Evolutionary conservation across 257 asterid species (phyloP), one percentile per base, ranked within the genome.

Genomic region (Solanum medicagineum): DNA sequence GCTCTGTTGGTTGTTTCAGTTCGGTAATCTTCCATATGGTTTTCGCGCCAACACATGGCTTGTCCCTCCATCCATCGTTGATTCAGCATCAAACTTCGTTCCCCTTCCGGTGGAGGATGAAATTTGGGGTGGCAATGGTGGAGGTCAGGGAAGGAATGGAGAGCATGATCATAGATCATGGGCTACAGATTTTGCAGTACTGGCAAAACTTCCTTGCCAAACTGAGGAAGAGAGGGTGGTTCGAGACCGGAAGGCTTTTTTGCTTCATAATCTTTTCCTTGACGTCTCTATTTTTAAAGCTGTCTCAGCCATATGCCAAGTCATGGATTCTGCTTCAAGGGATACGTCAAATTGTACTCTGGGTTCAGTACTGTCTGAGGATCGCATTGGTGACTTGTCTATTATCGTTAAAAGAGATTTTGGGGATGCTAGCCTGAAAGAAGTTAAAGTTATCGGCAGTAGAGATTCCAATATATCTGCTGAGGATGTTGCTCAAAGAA

Each of bases 41-140:
- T 95, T 94, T 91, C 99, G 98, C 20, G 94, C 99, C 86, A 97
- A 97, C 80, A 93, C 99, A 32, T 97, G 99, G 99, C 96, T 97
- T 81, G 94, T 89, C 80, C 98, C 98, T 88, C 93, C 98, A 17
- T 90, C 98, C 47, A 80, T 93, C 24, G 79, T 86, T 13, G 97
- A 94, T 86, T 87, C 94, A 83, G 84, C 92, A 54, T 85, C 90
- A 68, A 89, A 89, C 19, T 90, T 92, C 84, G 86, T 86, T 66
- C 93, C 97, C 54, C 93, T 97, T 75, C 97, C 98, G 6, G 57
- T 90, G 22, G 99, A 97, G 90, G 98, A 97, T 89, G 98, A 92
- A 87, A 91, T 85, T 36, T 97, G 98, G 98, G 98, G 98, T 75
- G 99, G 99, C 80, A 89, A 89, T 85, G 98, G 99, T 63, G 99